phyloP scores from a whole-genome alignment of 441 rosid genomes.

The Jatropha podagrica region DNA sequence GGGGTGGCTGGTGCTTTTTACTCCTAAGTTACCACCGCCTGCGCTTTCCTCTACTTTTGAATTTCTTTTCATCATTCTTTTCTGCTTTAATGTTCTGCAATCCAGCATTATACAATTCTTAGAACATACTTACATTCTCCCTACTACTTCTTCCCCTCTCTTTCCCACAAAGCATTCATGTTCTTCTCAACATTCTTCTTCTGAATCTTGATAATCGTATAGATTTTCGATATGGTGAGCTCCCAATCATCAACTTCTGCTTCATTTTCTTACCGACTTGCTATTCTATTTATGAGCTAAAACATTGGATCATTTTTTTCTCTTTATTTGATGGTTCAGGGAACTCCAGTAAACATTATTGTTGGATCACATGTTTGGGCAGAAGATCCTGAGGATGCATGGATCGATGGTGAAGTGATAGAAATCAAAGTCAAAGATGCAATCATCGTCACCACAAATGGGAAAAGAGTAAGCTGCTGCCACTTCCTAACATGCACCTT shows the following conservation, averaged over 20 bases:
- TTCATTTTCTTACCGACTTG: constrained; percentile 1
- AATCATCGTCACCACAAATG: constrained; percentile 42
- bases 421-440: constrained; percentile 50
- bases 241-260: background rate
- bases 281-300: background rate
- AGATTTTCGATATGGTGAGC: constrained; percentile 28
- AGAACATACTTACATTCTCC: background rate
- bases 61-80: constrained; percentile 23
- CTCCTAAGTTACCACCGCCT: constrained; percentile 26
- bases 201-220: constrained; percentile 19
- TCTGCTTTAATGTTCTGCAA: constrained; percentile 20
- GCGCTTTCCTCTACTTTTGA: constrained; percentile 25
- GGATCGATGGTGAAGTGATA: constrained; percentile 64
- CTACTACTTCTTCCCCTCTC: background rate
- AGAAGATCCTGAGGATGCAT: constrained; percentile 62
- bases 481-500: background rate
- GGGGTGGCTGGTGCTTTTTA: constrained; percentile 20
- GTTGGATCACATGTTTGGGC: constrained; percentile 79
- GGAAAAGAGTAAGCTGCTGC: constrained; percentile 45
- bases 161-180: constrained; percentile 4
- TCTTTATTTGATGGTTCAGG: constrained; percentile 29
- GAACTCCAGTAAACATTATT: constrained; percentile 57
- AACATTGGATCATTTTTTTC: background rate
- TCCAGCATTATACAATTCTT: constrained; percentile 16
- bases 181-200: background rate